These are phyloP conservation scores for Antrodiella citrinella DNA, from an alignment of 768 basidiomycete genomes.

Conservation along the genomic window DNA sequence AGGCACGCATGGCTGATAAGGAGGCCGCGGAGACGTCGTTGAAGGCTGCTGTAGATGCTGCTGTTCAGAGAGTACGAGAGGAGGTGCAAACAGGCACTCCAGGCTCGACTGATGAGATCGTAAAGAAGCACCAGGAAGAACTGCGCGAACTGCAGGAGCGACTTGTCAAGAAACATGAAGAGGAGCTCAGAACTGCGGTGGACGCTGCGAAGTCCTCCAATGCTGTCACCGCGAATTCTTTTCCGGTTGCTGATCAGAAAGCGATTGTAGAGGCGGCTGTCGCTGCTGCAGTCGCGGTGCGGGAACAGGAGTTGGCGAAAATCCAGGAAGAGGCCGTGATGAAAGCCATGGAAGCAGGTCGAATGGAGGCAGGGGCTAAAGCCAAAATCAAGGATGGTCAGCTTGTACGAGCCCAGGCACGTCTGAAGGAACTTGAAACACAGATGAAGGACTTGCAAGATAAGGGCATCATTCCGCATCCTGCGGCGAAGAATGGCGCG, in stretches of 20 bases:
- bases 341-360: constrained; percentile 60
- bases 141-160: constrained; percentile 46
- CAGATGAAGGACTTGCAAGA: constrained; percentile 52
- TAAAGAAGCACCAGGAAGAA: constrained; percentile 52
- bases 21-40: constrained; percentile 35
- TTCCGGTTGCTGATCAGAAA: constrained; percentile 33
- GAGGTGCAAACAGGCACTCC: constrained; percentile 30
- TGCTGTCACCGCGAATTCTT: constrained; percentile 12
- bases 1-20: constrained; percentile 39
- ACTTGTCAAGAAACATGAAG: constrained; percentile 43
- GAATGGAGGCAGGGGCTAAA: constrained; percentile 55
- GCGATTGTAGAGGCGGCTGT: constrained; percentile 44
- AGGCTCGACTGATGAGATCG: constrained; percentile 29
- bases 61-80: constrained; percentile 45
- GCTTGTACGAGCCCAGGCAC: constrained; percentile 49
- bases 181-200: constrained; percentile 45
- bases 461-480: constrained; percentile 33
- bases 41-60: constrained; percentile 44
- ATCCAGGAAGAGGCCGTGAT: constrained; percentile 49
- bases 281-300: constrained; percentile 37
- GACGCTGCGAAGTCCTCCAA: constrained; percentile 30
- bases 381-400: constrained; percentile 65
- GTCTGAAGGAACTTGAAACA: constrained; percentile 61
- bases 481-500: neutral
- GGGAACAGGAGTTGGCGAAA: constrained; percentile 38